Evolutionary conservation across 768 basidiomycete genomes (phyloP), one percentile per base, ranked within the genome.

Genomic region (Mrakia hoshinonis): DNA sequence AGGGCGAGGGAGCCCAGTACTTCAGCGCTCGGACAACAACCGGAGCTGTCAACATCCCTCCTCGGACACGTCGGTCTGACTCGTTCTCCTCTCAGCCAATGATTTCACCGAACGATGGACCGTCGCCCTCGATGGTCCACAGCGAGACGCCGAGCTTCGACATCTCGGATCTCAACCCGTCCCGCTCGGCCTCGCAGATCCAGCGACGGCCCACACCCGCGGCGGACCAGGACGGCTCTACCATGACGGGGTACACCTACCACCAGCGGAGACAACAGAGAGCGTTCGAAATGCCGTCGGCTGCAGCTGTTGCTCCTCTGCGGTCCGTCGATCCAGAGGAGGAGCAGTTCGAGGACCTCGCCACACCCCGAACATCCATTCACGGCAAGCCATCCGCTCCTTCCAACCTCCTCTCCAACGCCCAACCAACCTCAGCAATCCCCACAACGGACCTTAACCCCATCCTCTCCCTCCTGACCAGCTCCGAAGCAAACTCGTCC

Each of bases 151-250:
- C 66, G 31, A 46, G 38, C 31, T 70, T 70, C 38, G 51, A 65
- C 43, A 34, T 46, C 15, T 70, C 69, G 31, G 69, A 70, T n/a
- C 69, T 70, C 69, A 70, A 70, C 63, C 69, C 69, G 18, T 70
- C 69, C 1, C 34, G 69, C 12, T 70, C 69, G 9, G 69, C 69
- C 12, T 70, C 69, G 18, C 69, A 70, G 29, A 48, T 70, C 51
- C 69, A 65, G 18, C 69, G 69, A 15, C 61, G 63, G 10, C 15
- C 13, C 12, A n/a, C 48, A 47, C 43, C 26, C 0, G 63, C 18
- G 11, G 39, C 46, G 43, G 39, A 64, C 39, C 22, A 15, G 13
- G 60, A 39, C 24, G 46, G 15, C 6, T 64, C 63, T 11, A 46
- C 26, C 0, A 31, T 46, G 38, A 43, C 60, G 3, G 63, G 26